Conservation (phyloP, 2,329 filamentous ascomycete species). For the Aspergillus ochraceoroseus region DNA sequence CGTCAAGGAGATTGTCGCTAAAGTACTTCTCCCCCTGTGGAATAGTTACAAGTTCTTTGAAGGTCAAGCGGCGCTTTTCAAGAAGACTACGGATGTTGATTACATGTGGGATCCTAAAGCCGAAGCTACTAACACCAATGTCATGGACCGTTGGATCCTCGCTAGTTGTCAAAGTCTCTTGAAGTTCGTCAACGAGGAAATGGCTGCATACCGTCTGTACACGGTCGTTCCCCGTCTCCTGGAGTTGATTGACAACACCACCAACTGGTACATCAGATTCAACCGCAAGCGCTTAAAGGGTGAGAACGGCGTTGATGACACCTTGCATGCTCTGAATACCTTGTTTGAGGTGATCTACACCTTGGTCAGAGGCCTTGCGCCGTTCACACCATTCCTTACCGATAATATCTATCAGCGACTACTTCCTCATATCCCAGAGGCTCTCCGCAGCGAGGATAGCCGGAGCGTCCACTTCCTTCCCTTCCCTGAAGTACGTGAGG, state of each 20-base stretch:
- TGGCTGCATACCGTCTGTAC: constrained; percentile 75
- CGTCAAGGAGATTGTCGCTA: constrained; percentile 91
- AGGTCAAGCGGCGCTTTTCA: constrained; percentile 75
- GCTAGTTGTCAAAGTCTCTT: constrained; percentile 87
- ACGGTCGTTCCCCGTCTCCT: constrained; percentile 85
- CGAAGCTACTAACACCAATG: constrained; percentile 73
- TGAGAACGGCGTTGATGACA: constrained; percentile 79
- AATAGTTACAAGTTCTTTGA: constrained; percentile 97
- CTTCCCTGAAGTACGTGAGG: constrained; percentile 82
- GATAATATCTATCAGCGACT: constrained; percentile 89
- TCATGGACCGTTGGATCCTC: constrained; percentile 95
- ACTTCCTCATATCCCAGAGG: constrained; percentile 72
- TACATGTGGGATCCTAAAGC: constrained; percentile 73
- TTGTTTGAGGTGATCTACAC: constrained; percentile 92
- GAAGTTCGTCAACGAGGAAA: constrained; percentile 88
- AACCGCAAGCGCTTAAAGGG: constrained; percentile 89
- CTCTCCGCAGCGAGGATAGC: constrained; percentile 63
- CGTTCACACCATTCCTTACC: constrained; percentile 92
- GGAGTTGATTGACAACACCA: constrained; percentile 82
- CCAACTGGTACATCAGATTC: constrained; percentile 98
- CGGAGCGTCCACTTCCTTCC: constrained; percentile 88
- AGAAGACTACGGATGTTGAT: constrained; percentile 74
- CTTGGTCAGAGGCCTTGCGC: constrained; percentile 78
- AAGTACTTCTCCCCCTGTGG: constrained; percentile 86
- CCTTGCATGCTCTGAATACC: constrained; percentile 83